A percentile compares a stretch with the other conserved stretches of the same genome.
Evolutionary conservation across 2,329 filamentous ascomycete species (phyloP).

Genomic region (Fusarium nurragi): DNA sequence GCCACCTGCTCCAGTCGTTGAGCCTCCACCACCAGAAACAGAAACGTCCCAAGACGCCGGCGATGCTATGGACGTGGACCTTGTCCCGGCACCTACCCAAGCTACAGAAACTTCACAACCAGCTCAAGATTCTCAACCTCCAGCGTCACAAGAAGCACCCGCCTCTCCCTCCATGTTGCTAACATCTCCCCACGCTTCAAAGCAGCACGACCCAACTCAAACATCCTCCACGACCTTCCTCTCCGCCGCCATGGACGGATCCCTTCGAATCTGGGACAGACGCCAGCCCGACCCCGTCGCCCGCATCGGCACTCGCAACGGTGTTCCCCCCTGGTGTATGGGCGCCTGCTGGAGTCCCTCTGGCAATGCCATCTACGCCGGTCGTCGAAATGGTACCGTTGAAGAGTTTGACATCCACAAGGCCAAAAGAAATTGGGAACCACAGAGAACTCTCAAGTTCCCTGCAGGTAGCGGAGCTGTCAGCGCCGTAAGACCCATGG

Average conservation of each 20-base stretch:
- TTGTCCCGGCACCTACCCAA: constrained; percentile 22
- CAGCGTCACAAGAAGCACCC: constrained; percentile 25
- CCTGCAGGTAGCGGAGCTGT: constrained; percentile 90
- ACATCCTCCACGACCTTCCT: constrained; percentile 84
- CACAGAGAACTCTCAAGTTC: constrained; percentile 84
- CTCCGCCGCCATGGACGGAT: constrained; percentile 86
- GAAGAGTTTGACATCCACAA: constrained; percentile 94
- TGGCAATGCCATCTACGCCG: constrained; percentile 94
- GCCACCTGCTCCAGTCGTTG: constrained; percentile 33
- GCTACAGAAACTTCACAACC: constrained; percentile 21
- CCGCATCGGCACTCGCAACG: constrained; percentile 75
- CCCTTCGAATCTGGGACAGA: constrained; percentile 91
- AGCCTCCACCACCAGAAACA: constrained; percentile 28
- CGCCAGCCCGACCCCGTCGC: constrained; percentile 81
- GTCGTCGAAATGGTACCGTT: constrained; percentile 88
- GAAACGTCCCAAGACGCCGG: constrained; percentile 17
- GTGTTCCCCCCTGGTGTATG: constrained; percentile 96
- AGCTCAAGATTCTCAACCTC: constrained; percentile 9
- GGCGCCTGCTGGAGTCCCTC: constrained; percentile 96
- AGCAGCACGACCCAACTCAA: constrained; percentile 63
- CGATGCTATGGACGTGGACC: constrained; percentile 48
- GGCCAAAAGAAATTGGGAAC: constrained; percentile 70
- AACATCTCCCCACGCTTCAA: constrained; percentile 49
- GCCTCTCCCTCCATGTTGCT: constrained; percentile 47
- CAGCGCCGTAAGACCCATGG: constrained; percentile 88